phyloP scores from a whole-genome alignment of 2,329 filamentous ascomycete genomes.

The Phyllosticta capitalensis region DNA sequence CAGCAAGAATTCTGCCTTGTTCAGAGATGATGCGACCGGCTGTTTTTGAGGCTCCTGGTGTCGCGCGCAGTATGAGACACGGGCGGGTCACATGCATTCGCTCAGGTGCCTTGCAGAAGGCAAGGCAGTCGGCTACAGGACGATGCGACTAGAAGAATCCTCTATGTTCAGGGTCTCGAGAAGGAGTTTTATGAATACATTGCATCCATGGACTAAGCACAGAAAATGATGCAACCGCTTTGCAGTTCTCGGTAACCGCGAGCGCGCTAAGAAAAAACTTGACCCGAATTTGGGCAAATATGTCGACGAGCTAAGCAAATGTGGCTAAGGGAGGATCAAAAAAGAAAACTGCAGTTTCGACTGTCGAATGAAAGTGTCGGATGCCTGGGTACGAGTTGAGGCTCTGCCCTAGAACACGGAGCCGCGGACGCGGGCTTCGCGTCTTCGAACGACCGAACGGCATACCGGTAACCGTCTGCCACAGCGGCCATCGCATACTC shows the following conservation, averaged over 20 bases:
- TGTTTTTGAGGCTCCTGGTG: background rate
- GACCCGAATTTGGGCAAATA: background rate
- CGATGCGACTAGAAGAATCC: background rate
- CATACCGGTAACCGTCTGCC: background rate
- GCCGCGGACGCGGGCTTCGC: background rate
- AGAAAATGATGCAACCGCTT: background rate
- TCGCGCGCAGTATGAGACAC: background rate
- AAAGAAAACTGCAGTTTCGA: background rate
- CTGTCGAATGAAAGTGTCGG: background rate
- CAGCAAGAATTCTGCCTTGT: background rate
- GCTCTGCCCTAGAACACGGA: background rate
- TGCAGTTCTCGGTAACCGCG: background rate
- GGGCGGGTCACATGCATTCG: background rate
- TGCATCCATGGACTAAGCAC: background rate
- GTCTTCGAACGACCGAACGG: background rate
- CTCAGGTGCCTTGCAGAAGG: background rate
- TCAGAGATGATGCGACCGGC: background rate
- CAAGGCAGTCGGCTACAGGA: background rate
- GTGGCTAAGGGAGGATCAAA: background rate
- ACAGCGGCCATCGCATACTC: background rate
- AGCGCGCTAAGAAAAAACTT: background rate
- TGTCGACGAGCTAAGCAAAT: background rate
- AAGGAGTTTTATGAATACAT: background rate
- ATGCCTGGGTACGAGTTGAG: background rate
- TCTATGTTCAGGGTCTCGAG: background rate